These are phyloP conservation scores for Emericellopsis atlantica DNA, from an alignment of 2,329 filamentous ascomycete species.

Conservation along the genomic window DNA sequence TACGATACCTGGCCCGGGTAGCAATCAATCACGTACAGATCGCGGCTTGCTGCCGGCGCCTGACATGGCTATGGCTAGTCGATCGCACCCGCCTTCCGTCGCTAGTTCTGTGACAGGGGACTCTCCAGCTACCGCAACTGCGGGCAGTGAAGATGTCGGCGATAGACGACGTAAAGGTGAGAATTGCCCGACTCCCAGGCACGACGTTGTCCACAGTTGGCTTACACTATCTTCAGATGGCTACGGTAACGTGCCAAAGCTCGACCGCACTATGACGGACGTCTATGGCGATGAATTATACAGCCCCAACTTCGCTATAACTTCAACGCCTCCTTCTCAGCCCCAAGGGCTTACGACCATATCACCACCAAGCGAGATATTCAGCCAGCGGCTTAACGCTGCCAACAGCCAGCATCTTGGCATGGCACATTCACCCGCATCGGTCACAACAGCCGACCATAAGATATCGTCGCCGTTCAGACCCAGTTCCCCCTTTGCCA, in stretches of 20 bases:
- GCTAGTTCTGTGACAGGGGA: conserved; percentile 45
- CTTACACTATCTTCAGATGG: conserved; percentile 23
- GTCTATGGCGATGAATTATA: conserved; percentile 77
- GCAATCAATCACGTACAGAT: conserved; percentile 23
- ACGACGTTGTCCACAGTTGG: conserved; percentile 13
- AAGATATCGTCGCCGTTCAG: conserved; percentile 60
- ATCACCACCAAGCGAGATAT: conserved; percentile 43
- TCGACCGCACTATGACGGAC: conserved; percentile 78
- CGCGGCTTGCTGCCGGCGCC: conserved; percentile 29
- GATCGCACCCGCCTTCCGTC: conserved; percentile 41
- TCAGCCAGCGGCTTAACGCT: conserved; percentile 65
- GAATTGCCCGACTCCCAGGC: conserved; percentile 19
- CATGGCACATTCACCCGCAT: conserved; percentile 33
- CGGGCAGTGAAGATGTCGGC: conserved; percentile 34
- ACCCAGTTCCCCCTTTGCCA: conserved; percentile 51
- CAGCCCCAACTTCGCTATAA: conserved; percentile 53
- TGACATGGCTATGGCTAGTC: conserved; percentile 25
- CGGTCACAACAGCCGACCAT: conserved; percentile 41
- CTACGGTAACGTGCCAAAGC: conserved; percentile 51
- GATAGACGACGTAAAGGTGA: conserved; percentile 44
- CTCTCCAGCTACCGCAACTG: conserved; percentile 44
- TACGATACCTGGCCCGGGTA: conserved; percentile 19
- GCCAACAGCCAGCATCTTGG: conserved; percentile 60
- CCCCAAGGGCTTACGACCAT: conserved; percentile 24
- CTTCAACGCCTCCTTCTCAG: conserved; percentile 38